Conservation (phyloP, 805 yeast species). For the Teunomyces atbi region DNA sequence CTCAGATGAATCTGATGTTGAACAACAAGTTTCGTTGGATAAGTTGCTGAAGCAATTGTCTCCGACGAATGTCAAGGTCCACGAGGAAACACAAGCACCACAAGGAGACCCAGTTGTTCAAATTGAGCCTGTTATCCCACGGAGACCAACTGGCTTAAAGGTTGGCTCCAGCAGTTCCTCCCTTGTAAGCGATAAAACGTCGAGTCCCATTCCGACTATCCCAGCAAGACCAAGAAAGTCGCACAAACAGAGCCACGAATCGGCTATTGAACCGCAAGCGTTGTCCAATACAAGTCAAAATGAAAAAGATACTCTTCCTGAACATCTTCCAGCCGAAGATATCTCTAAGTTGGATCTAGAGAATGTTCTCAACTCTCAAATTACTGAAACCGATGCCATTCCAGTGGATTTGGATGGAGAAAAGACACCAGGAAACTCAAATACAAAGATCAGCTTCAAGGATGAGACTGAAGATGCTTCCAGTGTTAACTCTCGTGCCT, state of each 20-base stretch:
- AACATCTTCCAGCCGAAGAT: background rate
- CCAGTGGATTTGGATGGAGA: conserved; percentile 23
- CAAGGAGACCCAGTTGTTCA: background rate
- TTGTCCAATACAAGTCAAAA: background rate
- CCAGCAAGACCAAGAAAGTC: conserved; percentile 3
- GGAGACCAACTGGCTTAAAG: conserved; percentile 10
- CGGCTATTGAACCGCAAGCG: background rate
- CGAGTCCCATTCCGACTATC: background rate
- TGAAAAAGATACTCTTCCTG: background rate
- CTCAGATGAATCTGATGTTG: background rate
- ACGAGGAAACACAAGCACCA: background rate
- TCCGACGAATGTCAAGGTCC: background rate
- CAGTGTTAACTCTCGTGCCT: conserved; percentile 14
- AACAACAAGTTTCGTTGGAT: background rate
- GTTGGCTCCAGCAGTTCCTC: background rate
- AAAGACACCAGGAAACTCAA: conserved; percentile 31
- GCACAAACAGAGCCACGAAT: background rate
- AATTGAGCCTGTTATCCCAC: conserved; percentile 9
- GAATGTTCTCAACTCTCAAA: background rate
- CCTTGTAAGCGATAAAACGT: background rate
- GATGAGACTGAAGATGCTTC: conserved; percentile 19
- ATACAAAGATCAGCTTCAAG: conserved; percentile 27
- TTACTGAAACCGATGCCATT: background rate
- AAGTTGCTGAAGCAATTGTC: background rate
- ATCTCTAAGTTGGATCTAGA: background rate